Evolutionary conservation across 169 alveolate species (phyloP).

Genomic region (Cryptosporidium sp.): DNA sequence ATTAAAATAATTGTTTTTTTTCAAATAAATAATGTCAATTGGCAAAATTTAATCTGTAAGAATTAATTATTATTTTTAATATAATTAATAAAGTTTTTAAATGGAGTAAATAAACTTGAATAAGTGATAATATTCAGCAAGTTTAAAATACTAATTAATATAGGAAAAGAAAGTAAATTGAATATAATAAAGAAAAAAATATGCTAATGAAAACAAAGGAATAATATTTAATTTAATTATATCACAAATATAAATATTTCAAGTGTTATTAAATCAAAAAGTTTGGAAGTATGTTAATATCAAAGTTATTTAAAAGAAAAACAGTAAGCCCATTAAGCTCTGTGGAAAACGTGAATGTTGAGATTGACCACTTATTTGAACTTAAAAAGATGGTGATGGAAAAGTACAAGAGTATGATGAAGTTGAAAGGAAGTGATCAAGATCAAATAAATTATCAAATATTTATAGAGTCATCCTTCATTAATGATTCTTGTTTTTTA

Average conservation of each 20-base stretch:
- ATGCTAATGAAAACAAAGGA: background rate
- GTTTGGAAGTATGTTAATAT: conserved; percentile 2
- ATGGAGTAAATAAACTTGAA: too few species aligned
- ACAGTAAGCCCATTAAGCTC: background rate
- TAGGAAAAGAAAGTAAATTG: too few species aligned
- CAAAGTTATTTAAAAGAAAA: conserved; percentile 28
- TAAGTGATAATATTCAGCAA: too few species aligned
- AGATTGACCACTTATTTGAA: conserved; percentile 32
- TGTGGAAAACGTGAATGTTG: background rate
- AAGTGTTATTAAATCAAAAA: background rate
- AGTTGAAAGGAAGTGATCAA: background rate
- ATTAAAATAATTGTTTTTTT: too few species aligned
- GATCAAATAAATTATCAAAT: conserved; percentile 1
- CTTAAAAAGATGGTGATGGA: conserved; percentile 45
- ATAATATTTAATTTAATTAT: too few species aligned
- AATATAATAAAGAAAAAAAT: too few species aligned
- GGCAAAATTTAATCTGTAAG: too few species aligned
- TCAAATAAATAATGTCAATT: too few species aligned
- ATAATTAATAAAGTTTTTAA: too few species aligned
- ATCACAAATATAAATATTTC: background rate
- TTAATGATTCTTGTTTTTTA: conserved; percentile 38
- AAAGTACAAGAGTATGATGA: conserved; percentile 16
- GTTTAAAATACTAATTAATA: too few species aligned
- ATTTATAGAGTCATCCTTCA: conserved; percentile 50
- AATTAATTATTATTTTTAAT: too few species aligned